These are phyloP conservation scores for Trichoderma sp. DNA, from an alignment of 2,329 filamentous ascomycete genomes.

Conservation along the genomic window DNA sequence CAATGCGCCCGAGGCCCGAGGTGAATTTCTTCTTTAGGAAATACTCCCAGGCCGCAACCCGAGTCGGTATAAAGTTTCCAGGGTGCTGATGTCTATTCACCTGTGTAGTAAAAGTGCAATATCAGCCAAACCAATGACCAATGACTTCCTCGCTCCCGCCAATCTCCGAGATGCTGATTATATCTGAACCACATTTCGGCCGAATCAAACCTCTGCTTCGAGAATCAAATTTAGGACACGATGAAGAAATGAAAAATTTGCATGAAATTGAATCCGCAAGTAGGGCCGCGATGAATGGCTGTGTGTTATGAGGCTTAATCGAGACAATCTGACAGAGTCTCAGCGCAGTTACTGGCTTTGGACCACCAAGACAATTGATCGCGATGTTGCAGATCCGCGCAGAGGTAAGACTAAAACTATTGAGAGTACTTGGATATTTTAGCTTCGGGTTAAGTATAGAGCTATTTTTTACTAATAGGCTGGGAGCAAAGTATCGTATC, in stretches of 20 bases:
- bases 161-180: background rate
- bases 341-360: background rate
- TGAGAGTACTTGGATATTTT: background rate
- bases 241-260: too few species aligned
- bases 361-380: background rate
- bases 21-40: background rate
- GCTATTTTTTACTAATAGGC: background rate
- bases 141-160: too few species aligned
- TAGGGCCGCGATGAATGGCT: background rate
- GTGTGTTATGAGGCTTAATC: background rate
- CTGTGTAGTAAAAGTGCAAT: background rate
- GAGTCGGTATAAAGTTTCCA: background rate
- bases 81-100: background rate
- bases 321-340: background rate
- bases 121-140: too few species aligned
- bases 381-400: background rate
- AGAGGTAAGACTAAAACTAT: background rate
- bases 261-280: background rate
- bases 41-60: background rate
- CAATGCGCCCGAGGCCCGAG: background rate
- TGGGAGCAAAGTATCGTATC: background rate
- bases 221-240: background rate
- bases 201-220: too few species aligned
- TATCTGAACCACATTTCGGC: background rate
- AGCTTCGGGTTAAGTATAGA: background rate